Base-by-base conservation (phyloP, 2,329 filamentous ascomycete species). In the Monilinia polystroma region DNA sequence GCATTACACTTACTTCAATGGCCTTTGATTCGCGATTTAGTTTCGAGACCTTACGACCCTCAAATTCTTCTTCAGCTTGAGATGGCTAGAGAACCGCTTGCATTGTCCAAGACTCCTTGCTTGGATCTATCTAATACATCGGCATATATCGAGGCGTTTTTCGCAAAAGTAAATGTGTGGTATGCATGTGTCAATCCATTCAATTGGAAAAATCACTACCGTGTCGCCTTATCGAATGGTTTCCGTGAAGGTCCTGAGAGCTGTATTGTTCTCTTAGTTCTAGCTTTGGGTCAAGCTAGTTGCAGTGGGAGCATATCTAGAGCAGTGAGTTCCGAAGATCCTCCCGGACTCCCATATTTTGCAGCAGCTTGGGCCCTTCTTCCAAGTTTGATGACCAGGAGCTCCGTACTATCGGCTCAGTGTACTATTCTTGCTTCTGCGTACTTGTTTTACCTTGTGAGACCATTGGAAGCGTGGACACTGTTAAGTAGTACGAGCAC, bases 161-260 rank as follows among this genome's bases (percentile, higher is more conserved):
- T 94, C 74, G 87, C 90, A 67, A 84, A 89, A 53, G 91, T 93
- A 68, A 94, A 94, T 71, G 84, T 93, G 3, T 94, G 91, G 89
- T 94, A 94, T 73, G 91, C 91, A 12, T 92, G 90, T 72, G 90
- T 95, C 45, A 93, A 93, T 75, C 91, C 91, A 0, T 91, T 91
- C 76, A 90, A 87, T 1, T 95, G 91, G 91, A 83, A 85, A 53
- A 87, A 83, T 68, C 89, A 92, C 75, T 93, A 93, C 75, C 86
- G 88, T 38, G 89, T 84, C 5, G 91, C 91, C 0, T 82, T 93
- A 8, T 89, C 89, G 2, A 89, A 89, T 71, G 88, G 89, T 1
- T 93, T 94, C 72, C 85, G 89, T 49, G 89, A 92, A 72, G 91
- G 91, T 0, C 87, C 90, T 0, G 91, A 94, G 74, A 93, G 90